Conservation (phyloP, 768 basidiomycete genomes). For the Podaxis pistillaris region DNA sequence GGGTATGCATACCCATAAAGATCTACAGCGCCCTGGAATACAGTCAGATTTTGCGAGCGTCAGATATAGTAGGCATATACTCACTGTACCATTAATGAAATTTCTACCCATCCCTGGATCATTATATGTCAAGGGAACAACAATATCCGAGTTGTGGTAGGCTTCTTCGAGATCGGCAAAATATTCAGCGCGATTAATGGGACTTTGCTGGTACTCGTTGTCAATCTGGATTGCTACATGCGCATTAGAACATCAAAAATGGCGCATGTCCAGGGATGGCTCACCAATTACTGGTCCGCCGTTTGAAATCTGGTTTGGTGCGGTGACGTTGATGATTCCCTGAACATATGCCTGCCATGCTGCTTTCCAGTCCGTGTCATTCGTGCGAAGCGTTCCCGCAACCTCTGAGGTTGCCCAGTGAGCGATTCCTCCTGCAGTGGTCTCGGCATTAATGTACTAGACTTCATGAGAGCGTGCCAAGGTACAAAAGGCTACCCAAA, state of each 20-base stretch:
- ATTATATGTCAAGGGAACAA: constrained; percentile 74
- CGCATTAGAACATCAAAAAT: background rate
- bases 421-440: constrained; percentile 70
- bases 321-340: constrained; percentile 58
- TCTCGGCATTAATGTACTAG: constrained; percentile 78
- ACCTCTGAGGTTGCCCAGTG: constrained; percentile 72
- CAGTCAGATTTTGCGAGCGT: background rate
- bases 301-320: constrained; percentile 62
- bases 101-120: constrained; percentile 58
- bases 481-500: background rate
- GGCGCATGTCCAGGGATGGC: constrained; percentile 17
- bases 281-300: constrained; percentile 77
- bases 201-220: constrained; percentile 68
- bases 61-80: constrained; percentile 16
- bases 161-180: constrained; percentile 59
- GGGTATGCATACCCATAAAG: constrained; percentile 56
- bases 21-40: constrained; percentile 63
- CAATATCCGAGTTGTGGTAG: constrained; percentile 55
- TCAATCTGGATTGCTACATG: constrained; percentile 42
- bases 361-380: constrained; percentile 64
- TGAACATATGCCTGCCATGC: constrained; percentile 76
- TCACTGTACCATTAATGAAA: constrained; percentile 70
- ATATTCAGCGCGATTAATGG: constrained; percentile 47
- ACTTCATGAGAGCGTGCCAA: background rate
- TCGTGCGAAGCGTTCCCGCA: constrained; percentile 67